Evolutionary conservation across 2,329 filamentous ascomycete species (phyloP), one percentile per base, ranked within the genome.

Genomic region (Diaporthe sp.): DNA sequence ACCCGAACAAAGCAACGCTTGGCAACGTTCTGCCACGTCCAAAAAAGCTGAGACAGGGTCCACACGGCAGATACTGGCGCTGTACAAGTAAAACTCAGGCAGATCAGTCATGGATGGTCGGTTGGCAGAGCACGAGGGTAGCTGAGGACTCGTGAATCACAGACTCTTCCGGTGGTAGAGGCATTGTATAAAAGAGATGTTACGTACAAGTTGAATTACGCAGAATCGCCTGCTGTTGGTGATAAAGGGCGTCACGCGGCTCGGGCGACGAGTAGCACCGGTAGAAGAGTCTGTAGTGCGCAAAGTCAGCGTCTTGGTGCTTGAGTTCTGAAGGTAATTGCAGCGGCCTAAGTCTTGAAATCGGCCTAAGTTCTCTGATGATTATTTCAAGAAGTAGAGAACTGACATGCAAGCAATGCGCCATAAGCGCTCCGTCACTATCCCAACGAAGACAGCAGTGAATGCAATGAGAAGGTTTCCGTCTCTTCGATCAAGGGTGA

Each of bases 391-490:
- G 17, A 38, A 19, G 4, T 8, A 22, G 40, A 33, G 1, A 33
- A 30, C 61, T 66, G 1, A 66, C 61, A 66, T 47, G 61, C 76
- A 77, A 12, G 75, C 42, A 5, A 81, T 71, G 1, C 75, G 72
- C 80, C 81, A 82, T 15, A 79, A 42, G 3, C 78, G 69, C 1
- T 75, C 74, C 0, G 79, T 79, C 4, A 79, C 74, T 30, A 81
- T 45, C 0, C 77, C 77, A 19, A 82, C 76, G 68, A 83, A 84
- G n/a, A 82, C 77, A 12, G 83, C 82, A 1, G 83, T 47, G 71
- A 83, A 83, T 6, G 82, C 80, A 30, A 82, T 80, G 17, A 84
- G 74, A 6, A 84, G 71, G 22, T 77, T 80, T 7, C 81, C 83
- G 52, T 82, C 77, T 1, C 70, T 73, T 10, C 77, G 76, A 0